phyloP scores from a whole-genome alignment of 2,329 filamentous ascomycete genomes.

The Leptographium flavum region DNA sequence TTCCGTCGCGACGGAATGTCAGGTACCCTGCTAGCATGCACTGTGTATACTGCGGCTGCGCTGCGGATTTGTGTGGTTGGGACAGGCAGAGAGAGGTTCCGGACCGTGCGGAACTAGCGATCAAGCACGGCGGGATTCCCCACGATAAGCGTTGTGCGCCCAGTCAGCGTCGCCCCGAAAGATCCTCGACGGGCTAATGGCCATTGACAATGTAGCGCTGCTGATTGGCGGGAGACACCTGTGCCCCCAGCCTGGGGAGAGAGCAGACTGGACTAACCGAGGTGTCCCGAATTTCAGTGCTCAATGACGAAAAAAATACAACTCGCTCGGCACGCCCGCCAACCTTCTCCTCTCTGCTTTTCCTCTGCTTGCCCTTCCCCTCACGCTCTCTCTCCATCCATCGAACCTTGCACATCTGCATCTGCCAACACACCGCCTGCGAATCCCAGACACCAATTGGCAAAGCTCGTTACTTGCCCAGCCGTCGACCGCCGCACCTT shows the following conservation, averaged over 20 bases:
- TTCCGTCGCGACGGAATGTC: background rate
- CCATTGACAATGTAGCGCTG: constrained; percentile 10
- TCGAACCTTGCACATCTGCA: too few relatives aligned
- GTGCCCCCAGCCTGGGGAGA: constrained; percentile 1
- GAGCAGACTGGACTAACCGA: constrained; percentile 10
- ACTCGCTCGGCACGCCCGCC: background rate
- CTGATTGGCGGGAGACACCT: constrained; percentile 7
- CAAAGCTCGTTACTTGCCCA: background rate
- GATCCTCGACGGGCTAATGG: constrained; percentile 5
- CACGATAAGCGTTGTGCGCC: constrained; percentile 3
- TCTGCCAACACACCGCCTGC: too few relatives aligned
- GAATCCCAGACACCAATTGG: background rate
- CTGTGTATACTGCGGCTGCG: background rate
- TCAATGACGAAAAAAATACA: constrained; percentile 8
- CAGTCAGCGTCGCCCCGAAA: constrained; percentile 11
- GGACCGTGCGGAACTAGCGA: background rate
- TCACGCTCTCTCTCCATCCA: background rate
- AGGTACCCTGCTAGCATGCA: background rate
- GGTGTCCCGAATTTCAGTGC: constrained; percentile 13
- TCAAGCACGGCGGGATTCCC: background rate
- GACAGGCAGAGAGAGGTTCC: background rate
- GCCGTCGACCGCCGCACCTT: background rate
- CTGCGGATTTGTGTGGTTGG: background rate
- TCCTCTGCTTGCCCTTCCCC: background rate
- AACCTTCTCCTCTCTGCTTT: background rate